These are phyloP conservation scores for Rhodofomes roseus DNA, from an alignment of 1,284 basidiomycete species.

Conservation along the genomic window DNA sequence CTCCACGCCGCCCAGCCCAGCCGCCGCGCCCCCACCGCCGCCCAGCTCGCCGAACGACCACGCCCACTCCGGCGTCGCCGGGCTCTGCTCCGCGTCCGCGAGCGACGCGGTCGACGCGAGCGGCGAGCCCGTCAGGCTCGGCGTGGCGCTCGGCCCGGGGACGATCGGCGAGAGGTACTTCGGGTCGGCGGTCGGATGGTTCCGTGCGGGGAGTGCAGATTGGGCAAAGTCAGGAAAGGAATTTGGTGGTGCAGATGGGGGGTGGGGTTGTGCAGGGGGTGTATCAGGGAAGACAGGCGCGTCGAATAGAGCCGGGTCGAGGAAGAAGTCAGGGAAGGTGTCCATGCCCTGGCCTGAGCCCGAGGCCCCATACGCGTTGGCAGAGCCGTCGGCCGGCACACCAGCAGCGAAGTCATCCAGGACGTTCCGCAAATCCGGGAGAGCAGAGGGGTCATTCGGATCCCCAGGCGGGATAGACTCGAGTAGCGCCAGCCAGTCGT, in stretches of 20 bases:
- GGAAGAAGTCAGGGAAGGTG: slow-evolving; percentile 23
- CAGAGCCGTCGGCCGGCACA: neutral
- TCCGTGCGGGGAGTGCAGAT: neutral
- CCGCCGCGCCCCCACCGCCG: neutral
- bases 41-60: slow-evolving; percentile 5
- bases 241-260: neutral
- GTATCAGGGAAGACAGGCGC: slow-evolving; percentile 14
- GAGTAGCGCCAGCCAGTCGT: slow-evolving; percentile 20
- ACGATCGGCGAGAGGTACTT: neutral
- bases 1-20: neutral
- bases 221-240: neutral
- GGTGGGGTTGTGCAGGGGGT: neutral
- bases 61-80: slow-evolving; percentile 22
- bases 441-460: slow-evolving; percentile 13
- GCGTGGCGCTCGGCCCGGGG: neutral
- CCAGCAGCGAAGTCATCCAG: slow-evolving; percentile 9
- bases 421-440: slow-evolving; percentile 8
- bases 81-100: slow-evolving; percentile 19
- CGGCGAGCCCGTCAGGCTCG: slow-evolving; percentile 16
- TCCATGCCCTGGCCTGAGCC: neutral
- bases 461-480: slow-evolving; percentile 20
- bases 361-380: neutral
- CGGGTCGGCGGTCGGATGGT: neutral
- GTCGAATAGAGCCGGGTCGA: slow-evolving; percentile 35
- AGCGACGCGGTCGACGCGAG: slow-evolving; percentile 34